Conservation (phyloP, 176 grass and related monocot genomes). For the Luzula sylvatica region DNA sequence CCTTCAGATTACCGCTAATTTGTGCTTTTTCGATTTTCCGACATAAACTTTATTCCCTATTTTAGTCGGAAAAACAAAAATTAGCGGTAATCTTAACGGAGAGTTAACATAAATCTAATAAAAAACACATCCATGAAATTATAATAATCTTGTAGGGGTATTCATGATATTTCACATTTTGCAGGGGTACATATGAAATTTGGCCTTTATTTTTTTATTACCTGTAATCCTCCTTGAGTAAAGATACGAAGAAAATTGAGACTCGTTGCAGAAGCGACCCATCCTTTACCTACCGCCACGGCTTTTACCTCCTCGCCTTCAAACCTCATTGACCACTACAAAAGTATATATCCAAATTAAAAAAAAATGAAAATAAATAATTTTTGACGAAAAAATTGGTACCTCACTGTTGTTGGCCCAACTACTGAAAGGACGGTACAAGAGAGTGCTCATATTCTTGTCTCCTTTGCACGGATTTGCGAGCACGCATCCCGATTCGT, state of each 20-base stretch:
- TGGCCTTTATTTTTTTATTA: too few species aligned
- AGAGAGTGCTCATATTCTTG: constrained; percentile 95
- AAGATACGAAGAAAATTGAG: constrained; percentile 83
- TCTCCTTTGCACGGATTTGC: constrained; percentile 85
- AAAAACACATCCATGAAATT: too few species aligned
- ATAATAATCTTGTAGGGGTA: too few species aligned
- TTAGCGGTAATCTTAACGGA: too few species aligned
- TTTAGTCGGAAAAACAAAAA: too few species aligned
- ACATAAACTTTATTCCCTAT: too few species aligned
- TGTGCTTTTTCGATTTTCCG: too few species aligned
- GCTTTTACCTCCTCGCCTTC: constrained; percentile 85
- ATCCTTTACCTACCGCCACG: constrained; percentile 65
- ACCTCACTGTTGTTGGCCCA: constrained; percentile 98
- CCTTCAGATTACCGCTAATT: too few species aligned
- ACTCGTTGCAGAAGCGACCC: constrained; percentile 77
- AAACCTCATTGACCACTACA: constrained; percentile 97
- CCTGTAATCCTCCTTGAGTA: constrained; percentile 84
- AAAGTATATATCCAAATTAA: not conserved
- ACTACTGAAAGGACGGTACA: constrained; percentile 88
- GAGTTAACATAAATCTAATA: too few species aligned
- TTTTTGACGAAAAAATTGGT: constrained; percentile 1
- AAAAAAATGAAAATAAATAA: not conserved
- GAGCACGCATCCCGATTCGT: constrained; percentile 78
- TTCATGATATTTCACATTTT: too few species aligned
- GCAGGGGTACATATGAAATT: too few species aligned